Evolutionary conservation across 2,329 filamentous ascomycete genomes (phyloP).

Genomic region (Aspergillus puulaauensis): DNA sequence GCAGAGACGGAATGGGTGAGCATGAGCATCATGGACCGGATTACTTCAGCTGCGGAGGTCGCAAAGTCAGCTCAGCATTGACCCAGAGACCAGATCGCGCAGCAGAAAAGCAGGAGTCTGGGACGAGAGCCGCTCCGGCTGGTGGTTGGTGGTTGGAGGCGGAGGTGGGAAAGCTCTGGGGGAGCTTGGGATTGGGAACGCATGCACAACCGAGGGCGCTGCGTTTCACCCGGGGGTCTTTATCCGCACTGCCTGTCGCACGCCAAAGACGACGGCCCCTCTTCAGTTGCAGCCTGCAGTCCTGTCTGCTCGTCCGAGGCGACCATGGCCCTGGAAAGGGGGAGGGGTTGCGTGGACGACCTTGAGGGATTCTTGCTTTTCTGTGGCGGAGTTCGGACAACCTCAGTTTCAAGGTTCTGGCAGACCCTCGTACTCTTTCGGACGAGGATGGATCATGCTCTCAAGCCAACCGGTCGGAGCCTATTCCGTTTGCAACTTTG

Average conservation of each 20-base stretch:
- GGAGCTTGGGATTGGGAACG: not conserved
- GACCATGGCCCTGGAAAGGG: slow-evolving; percentile 6
- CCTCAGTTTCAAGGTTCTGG: not conserved
- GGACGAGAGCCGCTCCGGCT: slow-evolving; percentile 4
- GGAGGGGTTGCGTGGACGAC: slow-evolving; percentile 1
- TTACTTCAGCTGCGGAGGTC: slow-evolving; percentile 54
- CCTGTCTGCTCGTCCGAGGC: not conserved
- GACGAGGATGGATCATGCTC: not conserved
- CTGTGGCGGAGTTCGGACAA: slow-evolving; percentile 4
- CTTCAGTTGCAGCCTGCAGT: not conserved
- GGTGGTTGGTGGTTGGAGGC: slow-evolving; percentile 9
- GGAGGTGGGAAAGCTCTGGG: slow-evolving; percentile 1
- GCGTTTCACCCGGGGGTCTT: not conserved
- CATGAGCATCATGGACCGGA: slow-evolving; percentile 29
- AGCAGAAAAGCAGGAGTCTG: slow-evolving; percentile 1
- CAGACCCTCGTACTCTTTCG: not conserved
- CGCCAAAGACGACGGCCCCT: not conserved
- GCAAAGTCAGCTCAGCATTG: slow-evolving; percentile 10
- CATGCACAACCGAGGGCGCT: not conserved
- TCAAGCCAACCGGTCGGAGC: not conserved
- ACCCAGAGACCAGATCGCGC: slow-evolving; percentile 21
- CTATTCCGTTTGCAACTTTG: not conserved
- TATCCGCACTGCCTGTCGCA: not conserved
- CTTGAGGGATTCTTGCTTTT: not conserved
- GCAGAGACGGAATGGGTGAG: slow-evolving; percentile 48